phyloP scores from a whole-genome alignment of 345 rosid species.

The Eucalyptus pauciflora region DNA sequence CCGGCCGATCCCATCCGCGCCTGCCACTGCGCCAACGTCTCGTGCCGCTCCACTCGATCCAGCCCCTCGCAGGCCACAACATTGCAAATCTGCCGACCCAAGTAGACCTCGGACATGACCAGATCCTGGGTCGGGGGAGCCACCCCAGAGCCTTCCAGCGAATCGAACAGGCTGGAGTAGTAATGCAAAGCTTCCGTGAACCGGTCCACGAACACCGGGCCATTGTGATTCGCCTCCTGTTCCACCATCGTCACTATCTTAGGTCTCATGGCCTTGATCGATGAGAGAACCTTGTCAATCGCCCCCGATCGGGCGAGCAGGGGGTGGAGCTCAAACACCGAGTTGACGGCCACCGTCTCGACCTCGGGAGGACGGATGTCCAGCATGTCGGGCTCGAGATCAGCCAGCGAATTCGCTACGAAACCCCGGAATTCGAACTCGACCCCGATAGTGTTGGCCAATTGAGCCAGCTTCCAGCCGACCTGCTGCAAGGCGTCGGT shows the following conservation, averaged over 20 bases:
- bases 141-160: constrained; percentile 48
- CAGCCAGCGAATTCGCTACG: constrained; percentile 48
- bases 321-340: constrained; percentile 64
- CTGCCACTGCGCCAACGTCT: constrained; percentile 58
- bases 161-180: constrained; percentile 81
- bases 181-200: constrained; percentile 77
- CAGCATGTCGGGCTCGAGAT: constrained; percentile 65
- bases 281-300: constrained; percentile 38
- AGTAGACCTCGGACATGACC: constrained; percentile 69
- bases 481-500: constrained; percentile 56
- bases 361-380: constrained; percentile 27
- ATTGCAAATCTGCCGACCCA: constrained; percentile 77
- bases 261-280: constrained; percentile 56
- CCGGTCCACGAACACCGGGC: constrained; percentile 57
- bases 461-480: constrained; percentile 67
- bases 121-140: constrained; percentile 36
- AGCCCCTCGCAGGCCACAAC: constrained; percentile 82
- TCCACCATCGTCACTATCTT: constrained; percentile 70
- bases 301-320: constrained; percentile 54
- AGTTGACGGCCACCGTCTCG: constrained; percentile 72
- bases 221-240: constrained; percentile 88
- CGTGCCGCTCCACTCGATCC: constrained; percentile 76
- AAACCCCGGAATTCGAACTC: constrained; percentile 61
- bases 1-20: constrained; percentile 46
- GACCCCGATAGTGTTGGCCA: constrained; percentile 48